phyloP scores from a whole-genome alignment of 371 early-diverging fungal species.

The Apophysomyces trapeziformis region DNA sequence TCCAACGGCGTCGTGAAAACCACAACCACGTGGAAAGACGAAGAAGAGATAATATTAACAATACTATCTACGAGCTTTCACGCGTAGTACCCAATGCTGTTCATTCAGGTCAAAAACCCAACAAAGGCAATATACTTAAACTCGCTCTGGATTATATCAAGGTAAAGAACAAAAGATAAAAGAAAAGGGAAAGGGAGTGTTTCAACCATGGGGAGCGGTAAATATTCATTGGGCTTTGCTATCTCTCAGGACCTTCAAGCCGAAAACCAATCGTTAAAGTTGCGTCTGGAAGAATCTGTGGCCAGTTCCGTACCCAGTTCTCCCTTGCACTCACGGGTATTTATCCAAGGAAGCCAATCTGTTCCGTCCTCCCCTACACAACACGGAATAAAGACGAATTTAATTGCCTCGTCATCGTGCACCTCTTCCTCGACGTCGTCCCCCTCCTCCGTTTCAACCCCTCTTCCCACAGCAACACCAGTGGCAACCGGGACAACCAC shows the following conservation, averaged over 20 bases:
- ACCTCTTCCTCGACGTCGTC: slow-evolving; percentile 21
- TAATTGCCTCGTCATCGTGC: too few species aligned
- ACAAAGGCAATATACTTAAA: slow-evolving; percentile 67
- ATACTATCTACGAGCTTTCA: slow-evolving; percentile 63
- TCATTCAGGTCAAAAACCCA: slow-evolving; percentile 58
- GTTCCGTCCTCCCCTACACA: neutral
- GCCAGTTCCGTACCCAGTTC: neutral
- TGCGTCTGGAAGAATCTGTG: neutral
- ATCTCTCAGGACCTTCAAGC: slow-evolving; percentile 2
- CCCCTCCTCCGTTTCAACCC: slow-evolving; percentile 12
- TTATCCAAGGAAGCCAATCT: slow-evolving; percentile 1
- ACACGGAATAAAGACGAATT: neutral
- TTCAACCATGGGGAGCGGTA: too few species aligned
- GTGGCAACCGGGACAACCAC: too few species aligned
- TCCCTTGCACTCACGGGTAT: neutral
- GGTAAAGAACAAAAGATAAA: slow-evolving; percentile 18
- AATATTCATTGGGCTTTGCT: too few species aligned
- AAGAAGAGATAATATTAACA: slow-evolving; percentile 77
- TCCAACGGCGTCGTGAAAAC: slow-evolving; percentile 76
- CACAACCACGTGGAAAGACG: slow-evolving; percentile 81
- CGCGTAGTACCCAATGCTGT: slow-evolving; percentile 60
- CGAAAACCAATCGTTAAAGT: neutral
- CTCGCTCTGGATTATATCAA: slow-evolving; percentile 57
- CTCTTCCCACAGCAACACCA: too few species aligned
- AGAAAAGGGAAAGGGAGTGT: too few species aligned